Percentiles rank a stretch among this genome's conserved stretches.
Evolutionary conservation across 192 early-diverging fungal species (phyloP).

Genomic region (Powellomyces hirtus): DNA sequence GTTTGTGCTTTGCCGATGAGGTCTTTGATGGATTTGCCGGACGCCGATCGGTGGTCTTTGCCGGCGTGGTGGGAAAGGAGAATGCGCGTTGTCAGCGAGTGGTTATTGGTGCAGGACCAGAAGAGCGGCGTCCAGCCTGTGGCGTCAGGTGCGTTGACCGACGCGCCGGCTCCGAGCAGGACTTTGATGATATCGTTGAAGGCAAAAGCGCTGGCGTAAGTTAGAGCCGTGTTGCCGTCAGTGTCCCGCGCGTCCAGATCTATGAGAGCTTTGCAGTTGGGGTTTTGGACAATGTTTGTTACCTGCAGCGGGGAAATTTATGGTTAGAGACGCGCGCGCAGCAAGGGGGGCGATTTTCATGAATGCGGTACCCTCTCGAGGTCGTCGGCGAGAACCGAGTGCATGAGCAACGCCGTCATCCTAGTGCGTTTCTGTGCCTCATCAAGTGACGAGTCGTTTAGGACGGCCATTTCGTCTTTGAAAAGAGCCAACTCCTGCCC

Average conservation of each 20-base stretch:
- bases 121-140: slow-evolving; percentile 90
- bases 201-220: slow-evolving; percentile 88
- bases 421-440: no score
- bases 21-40: slow-evolving; percentile 33
- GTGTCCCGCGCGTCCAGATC: slow-evolving; percentile 80
- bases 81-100: slow-evolving; percentile 67
- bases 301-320: neutral
- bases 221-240: slow-evolving; percentile 82
- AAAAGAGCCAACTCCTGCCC: no score
- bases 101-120: slow-evolving; percentile 90
- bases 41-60: slow-evolving; percentile 15
- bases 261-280: slow-evolving; percentile 27
- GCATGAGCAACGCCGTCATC: no score
- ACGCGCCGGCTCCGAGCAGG: slow-evolving; percentile 71
- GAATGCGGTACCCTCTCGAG: no score
- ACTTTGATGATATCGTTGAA: slow-evolving; percentile 67
- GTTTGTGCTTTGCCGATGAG: slow-evolving; percentile 14
- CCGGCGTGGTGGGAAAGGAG: slow-evolving; percentile 80
- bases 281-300: neutral
- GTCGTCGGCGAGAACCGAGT: no score
- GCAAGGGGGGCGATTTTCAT: no score
- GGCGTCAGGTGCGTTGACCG: slow-evolving; percentile 74
- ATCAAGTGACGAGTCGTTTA: no score
- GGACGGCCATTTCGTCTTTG: no score
- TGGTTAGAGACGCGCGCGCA: no score